phyloP scores from a whole-genome alignment of 495 filamentous ascomycete genomes.

The Penicillium roqueforti region DNA sequence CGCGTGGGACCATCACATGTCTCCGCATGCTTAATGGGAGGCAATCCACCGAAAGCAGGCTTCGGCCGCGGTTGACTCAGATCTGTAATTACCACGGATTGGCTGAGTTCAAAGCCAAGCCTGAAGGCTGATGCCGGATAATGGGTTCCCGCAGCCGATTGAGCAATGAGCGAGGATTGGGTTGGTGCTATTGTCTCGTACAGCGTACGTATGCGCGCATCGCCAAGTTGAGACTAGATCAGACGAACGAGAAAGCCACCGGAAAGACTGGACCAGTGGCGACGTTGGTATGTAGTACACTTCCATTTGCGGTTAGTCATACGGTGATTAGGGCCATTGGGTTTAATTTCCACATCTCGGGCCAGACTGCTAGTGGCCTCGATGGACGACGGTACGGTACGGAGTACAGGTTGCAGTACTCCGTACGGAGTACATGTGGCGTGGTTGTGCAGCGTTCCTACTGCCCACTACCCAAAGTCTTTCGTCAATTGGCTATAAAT shows the following conservation, averaged over 20 bases:
- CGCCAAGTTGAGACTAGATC: slow-evolving; percentile 9
- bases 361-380: not conserved
- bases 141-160: slow-evolving; percentile 7
- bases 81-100: slow-evolving; percentile 9
- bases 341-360: not conserved
- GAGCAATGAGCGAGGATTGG: slow-evolving; percentile 1
- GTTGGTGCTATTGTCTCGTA: not conserved
- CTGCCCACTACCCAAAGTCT: not conserved
- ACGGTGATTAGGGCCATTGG: not conserved
- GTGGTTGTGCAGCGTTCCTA: slow-evolving; percentile 1
- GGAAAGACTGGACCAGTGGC: slow-evolving; percentile 3
- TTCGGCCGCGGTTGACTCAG: slow-evolving; percentile 21
- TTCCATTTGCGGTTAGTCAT: not conserved
- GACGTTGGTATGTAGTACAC: not conserved
- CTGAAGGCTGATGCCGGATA: slow-evolving; percentile 10
- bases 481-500: not conserved
- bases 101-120: slow-evolving; percentile 16
- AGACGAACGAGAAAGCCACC: not conserved
- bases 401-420: not conserved
- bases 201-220: slow-evolving; percentile 8
- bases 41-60: slow-evolving; percentile 2
- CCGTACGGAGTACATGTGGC: not conserved
- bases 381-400: not conserved
- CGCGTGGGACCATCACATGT: slow-evolving; percentile 21
- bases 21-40: slow-evolving; percentile 7